phyloP scores from a whole-genome alignment of 2,329 filamentous ascomycete genomes.

The Colletotrichum orbiculare region DNA sequence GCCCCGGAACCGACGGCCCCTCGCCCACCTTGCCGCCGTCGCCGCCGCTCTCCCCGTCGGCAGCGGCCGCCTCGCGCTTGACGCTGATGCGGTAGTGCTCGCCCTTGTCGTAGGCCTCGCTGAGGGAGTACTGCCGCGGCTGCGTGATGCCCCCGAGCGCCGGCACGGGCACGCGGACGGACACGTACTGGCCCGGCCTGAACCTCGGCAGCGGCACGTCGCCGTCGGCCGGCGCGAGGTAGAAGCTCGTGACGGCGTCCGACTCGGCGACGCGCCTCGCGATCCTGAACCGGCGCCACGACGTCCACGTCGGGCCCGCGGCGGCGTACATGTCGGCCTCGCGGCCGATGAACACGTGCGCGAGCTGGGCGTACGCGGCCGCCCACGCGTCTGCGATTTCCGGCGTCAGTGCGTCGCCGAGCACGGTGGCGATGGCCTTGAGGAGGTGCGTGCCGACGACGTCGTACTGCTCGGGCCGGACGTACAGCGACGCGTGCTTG shows the following conservation, averaged over 20 bases:
- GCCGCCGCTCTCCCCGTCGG: slow-evolving; percentile 40
- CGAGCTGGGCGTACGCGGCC: slow-evolving; percentile 77
- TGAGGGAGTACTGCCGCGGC: slow-evolving; percentile 80
- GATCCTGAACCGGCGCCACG: slow-evolving; percentile 67
- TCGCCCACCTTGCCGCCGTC: slow-evolving; percentile 47
- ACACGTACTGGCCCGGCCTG: slow-evolving; percentile 80
- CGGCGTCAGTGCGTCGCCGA: slow-evolving; percentile 74
- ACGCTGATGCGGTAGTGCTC: slow-evolving; percentile 79
- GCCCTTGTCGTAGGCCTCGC: slow-evolving; percentile 59
- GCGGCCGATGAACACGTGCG: slow-evolving; percentile 74
- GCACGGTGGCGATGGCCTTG: slow-evolving; percentile 72
- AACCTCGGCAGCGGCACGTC: slow-evolving; percentile 64
- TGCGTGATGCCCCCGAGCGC: slow-evolving; percentile 70
- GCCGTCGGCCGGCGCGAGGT: slow-evolving; percentile 73
- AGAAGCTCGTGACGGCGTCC: slow-evolving; percentile 72
- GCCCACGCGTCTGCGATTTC: slow-evolving; percentile 78
- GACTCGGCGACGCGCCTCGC: slow-evolving; percentile 71
- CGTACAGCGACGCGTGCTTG: slow-evolving; percentile 79
- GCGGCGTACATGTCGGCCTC: slow-evolving; percentile 71
- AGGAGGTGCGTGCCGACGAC: slow-evolving; percentile 77
- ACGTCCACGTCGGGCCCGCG: slow-evolving; percentile 52
- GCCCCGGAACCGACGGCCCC: slow-evolving; percentile 52
- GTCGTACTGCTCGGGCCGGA: slow-evolving; percentile 75
- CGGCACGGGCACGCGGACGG: slow-evolving; percentile 70
- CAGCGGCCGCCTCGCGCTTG: slow-evolving; percentile 65